These are phyloP conservation scores for Panicum hallii DNA, from an alignment of 202 grass and related monocot genomes.

Conservation along the genomic window DNA sequence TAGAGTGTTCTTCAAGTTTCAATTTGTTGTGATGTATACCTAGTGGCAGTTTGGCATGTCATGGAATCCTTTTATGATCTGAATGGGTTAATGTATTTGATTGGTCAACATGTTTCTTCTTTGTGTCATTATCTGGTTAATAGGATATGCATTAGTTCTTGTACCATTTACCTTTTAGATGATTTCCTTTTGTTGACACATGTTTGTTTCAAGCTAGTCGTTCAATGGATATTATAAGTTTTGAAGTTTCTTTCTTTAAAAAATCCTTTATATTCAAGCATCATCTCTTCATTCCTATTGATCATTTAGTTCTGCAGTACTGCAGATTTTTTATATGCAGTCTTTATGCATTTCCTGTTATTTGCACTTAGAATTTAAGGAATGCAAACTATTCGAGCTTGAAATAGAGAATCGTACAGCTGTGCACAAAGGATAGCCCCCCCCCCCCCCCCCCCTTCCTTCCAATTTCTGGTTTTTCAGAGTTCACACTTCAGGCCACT, in stretches of 20 bases:
- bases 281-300: background rate
- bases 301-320: slow-evolving; percentile 14
- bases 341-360: background rate
- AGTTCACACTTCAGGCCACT: background rate
- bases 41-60: background rate
- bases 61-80: background rate
- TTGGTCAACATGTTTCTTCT: background rate
- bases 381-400: background rate
- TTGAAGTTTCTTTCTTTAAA: background rate
- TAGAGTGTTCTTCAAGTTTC: background rate
- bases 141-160: background rate
- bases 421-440: background rate
- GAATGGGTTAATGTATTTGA: background rate
- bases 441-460: too few species aligned
- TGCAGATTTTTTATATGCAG: slow-evolving; percentile 10
- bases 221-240: background rate
- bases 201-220: slow-evolving; percentile 9
- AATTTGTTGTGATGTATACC: background rate
- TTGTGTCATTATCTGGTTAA: background rate
- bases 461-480: background rate
- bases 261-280: background rate
- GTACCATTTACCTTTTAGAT: background rate
- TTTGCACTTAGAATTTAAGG: background rate
- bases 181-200: background rate
- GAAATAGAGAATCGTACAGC: background rate